Conservation (phyloP, 805 yeast species). For the Candida golubevii region DNA sequence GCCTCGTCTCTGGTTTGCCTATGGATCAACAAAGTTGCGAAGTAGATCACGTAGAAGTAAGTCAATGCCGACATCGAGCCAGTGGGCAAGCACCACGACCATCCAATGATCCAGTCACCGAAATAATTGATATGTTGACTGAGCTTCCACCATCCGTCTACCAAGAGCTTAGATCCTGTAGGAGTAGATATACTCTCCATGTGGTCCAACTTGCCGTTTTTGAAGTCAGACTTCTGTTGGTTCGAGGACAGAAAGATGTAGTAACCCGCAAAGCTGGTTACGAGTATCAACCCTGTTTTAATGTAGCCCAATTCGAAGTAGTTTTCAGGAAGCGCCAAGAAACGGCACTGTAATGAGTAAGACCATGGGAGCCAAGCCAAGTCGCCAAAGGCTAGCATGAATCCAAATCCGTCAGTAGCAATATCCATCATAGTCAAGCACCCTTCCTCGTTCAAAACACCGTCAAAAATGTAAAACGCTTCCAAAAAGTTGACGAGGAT, state of each 20-base stretch:
- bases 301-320: conserved; percentile 50
- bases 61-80: conserved; percentile 79
- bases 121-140: conserved; percentile 93
- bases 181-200: conserved; percentile 62
- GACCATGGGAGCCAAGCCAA: conserved; percentile 89
- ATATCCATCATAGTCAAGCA: conserved; percentile 91
- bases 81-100: conserved; percentile 90
- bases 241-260: conserved; percentile 82
- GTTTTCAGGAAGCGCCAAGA: conserved; percentile 53
- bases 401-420: conserved; percentile 95
- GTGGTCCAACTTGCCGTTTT: conserved; percentile 68
- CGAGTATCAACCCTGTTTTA: conserved; percentile 37
- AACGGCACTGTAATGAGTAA: conserved; percentile 82
- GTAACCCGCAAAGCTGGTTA: conserved; percentile 59
- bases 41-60: conserved; percentile 81
- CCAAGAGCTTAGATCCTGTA: conserved; percentile 73
- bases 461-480: conserved; percentile 82
- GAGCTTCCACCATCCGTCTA: conserved; percentile 94
- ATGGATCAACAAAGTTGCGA: conserved; percentile 76
- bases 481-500: conserved; percentile 65
- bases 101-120: conserved; percentile 91
- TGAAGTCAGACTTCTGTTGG: conserved; percentile 78
- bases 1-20: conserved; percentile 90
- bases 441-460: conserved; percentile 88
- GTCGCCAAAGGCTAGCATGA: conserved; percentile 94